Evolutionary conservation across 164 flowering plant genomes (phyloP), one percentile per base, ranked within the genome.

Genomic region (Magnolia officinalis): DNA sequence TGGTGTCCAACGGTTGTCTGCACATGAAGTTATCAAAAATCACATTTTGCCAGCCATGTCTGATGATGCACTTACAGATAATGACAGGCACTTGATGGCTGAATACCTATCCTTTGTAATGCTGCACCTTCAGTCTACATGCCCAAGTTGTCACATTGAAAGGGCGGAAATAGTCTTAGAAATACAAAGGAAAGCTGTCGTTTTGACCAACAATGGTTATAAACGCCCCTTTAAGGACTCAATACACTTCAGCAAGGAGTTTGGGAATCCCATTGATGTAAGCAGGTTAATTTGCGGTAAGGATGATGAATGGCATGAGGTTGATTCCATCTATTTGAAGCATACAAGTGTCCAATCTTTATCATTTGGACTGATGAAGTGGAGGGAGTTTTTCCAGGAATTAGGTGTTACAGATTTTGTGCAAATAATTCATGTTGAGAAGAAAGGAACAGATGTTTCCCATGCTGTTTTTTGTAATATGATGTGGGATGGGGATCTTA

Each of bases 401-500:
- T 74, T 96, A 78, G 98, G 96, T 58, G 71, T 92, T 50, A 87
- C 92, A n/a, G 95, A 96, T 84, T 96, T 96, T 82, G 96, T 92
- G 64, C 88, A 86, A 78, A 77, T 94, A 75, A 76, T 84, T 75
- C 88, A 84, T 77, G 85, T 85, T 64, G 87, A 88, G 67, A 92
- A 84, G 80, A 76, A 80, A 71, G 59, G 88, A 50, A 70, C 78
- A 59, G 89, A 87, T 75, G 66, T 87, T 65, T 80, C 86, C 51
- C 77, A 63, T 74, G 50, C 70, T 29, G 37, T 79, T 80, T 55
- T 80, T 11, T 74, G 77, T 74, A 79, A 72, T 63, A 45, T 81
- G 37, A 73, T 75, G 70, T 63, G 6, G 31, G 85, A 83, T 67
- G 67, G 73, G 50, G 81, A 81, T 74, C 67, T 82, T 50, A 76